Base-by-base conservation (phyloP, 176 grass and related monocot species). In the Oryza meridionalis region DNA sequence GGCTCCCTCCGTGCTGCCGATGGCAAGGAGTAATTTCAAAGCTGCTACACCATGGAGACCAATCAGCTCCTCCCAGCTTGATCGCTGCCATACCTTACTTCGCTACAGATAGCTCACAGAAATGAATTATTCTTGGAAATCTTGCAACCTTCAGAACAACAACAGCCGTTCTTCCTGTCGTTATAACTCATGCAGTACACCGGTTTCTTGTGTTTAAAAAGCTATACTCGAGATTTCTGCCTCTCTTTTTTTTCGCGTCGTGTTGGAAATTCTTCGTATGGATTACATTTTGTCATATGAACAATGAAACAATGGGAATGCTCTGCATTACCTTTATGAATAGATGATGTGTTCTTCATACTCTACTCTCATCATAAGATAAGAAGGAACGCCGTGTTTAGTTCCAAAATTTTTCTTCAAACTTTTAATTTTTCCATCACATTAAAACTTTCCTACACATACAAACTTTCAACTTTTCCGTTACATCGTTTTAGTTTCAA, bases 1-100 rank as follows among this genome's bases (percentile, higher is more conserved):
- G 94, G 94, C 42, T 91, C 94, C 0, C 94, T 97, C 61, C 89
- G 89, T 16, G 94, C 94, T n/a, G 91, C 89, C 2, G 89, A 97
- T 15, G 91, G 94, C 64, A 97, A 90, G 27, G 89, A 97, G 78
- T 92, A 70, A 43, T 43, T 42, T 11, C 6, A 40, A 89, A 55
- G 50, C 50, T 55, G 76, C 46, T 25, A 21, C 14, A 59, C 10
- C 51, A 58, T 21, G 51, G 17, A 62, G 14, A 49, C 11, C 42
- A 49, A 49, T 43, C 42, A 49, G 16, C 13, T 32, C 72, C 1
- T 15, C 15, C 11, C 42, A 17, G 22, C 26, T 49, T 59, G 21
- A 62, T 42, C 3, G 9, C n/a, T 8, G 15, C 33, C 50, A 46
- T 9, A 7, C 33, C n/a, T 26, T 32, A 6, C 11, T 51, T 35